Evolutionary conservation across 2,329 filamentous ascomycete genomes (phyloP).

Genomic region (Dactylonectria estremocensis): DNA sequence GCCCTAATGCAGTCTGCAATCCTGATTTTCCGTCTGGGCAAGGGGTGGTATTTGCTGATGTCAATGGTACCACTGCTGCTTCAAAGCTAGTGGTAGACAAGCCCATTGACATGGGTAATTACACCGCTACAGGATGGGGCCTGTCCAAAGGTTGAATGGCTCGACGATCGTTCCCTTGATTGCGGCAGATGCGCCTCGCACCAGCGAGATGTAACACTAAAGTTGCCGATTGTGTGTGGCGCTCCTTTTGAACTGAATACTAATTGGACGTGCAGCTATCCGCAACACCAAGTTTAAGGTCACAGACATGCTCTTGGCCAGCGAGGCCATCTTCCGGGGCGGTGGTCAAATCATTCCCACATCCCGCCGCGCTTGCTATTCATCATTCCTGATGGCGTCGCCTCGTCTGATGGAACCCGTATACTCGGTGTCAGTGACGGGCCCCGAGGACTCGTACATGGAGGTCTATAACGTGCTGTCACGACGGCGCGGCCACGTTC

Average conservation of each 20-base stretch:
- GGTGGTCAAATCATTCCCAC: slow-evolving; percentile 98
- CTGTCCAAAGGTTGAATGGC: slow-evolving; percentile 25
- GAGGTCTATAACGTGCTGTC: slow-evolving; percentile 94
- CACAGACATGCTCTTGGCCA: slow-evolving; percentile 88
- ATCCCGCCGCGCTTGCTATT: slow-evolving; percentile 92
- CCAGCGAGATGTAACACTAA: slow-evolving; percentile 33
- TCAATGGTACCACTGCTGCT: slow-evolving; percentile 37
- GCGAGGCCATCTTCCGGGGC: slow-evolving; percentile 93
- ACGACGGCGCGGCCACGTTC: slow-evolving; percentile 89
- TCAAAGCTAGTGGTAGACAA: slow-evolving; percentile 21
- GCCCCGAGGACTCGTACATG: slow-evolving; percentile 89
- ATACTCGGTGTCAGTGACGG: slow-evolving; percentile 93
- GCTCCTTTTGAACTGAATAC: slow-evolving; percentile 27
- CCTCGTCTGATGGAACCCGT: slow-evolving; percentile 97
- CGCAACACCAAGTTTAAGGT: slow-evolving; percentile 98
- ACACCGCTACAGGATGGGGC: slow-evolving; percentile 33
- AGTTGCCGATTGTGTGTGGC: slow-evolving; percentile 10
- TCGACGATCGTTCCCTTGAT: slow-evolving; percentile 42
- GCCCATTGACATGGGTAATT: slow-evolving; percentile 29
- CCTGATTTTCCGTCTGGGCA: slow-evolving; percentile 33
- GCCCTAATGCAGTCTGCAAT: slow-evolving; percentile 38
- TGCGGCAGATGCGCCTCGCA: slow-evolving; percentile 33
- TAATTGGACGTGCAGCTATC: slow-evolving; percentile 74
- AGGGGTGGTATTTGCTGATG: slow-evolving; percentile 36
- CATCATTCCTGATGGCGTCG: slow-evolving; percentile 96